Conservation (phyloP, 2,329 filamentous ascomycete genomes). For the Chaetoscypha palmicola region DNA sequence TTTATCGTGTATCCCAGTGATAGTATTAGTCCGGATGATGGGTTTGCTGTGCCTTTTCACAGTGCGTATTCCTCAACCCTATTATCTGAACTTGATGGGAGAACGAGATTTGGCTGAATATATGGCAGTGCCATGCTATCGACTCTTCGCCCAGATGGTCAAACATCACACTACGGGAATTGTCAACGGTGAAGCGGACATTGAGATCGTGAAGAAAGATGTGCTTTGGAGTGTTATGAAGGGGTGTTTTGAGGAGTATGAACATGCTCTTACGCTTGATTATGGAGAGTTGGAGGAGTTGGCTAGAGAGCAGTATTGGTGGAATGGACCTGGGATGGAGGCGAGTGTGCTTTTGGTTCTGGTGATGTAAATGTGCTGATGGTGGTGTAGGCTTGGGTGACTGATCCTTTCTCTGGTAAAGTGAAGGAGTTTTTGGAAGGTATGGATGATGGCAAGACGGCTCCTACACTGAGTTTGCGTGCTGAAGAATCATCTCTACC, state of each 20-base stretch:
- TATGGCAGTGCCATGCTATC: slow-evolving; percentile 9
- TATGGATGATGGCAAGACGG: not conserved
- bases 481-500: too few species aligned
- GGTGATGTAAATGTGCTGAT: not conserved
- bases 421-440: not conserved
- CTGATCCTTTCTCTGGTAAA: slow-evolving; percentile 7
- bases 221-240: not conserved
- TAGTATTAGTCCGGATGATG: not conserved
- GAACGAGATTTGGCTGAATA: slow-evolving; percentile 6
- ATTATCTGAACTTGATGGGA: slow-evolving; percentile 8
- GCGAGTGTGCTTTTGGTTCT: slow-evolving; percentile 1
- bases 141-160: slow-evolving; percentile 12
- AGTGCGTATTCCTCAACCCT: too few species aligned
- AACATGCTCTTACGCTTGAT: slow-evolving; percentile 5
- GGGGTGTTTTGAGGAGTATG: not conserved
- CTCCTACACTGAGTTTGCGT: not conserved
- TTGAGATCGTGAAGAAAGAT: not conserved
- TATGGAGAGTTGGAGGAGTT: slow-evolving; percentile 10
- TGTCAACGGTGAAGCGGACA: not conserved
- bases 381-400: slow-evolving; percentile 13
- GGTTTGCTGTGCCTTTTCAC: not conserved
- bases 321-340: slow-evolving; percentile 7
- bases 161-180: not conserved
- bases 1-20: slow-evolving; percentile 1
- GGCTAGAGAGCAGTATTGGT: slow-evolving; percentile 11